Percentiles rank a stretch among this genome's conserved stretches.
Evolutionary conservation across 345 rosid genomes (phyloP).

Genomic region (Eucalyptus dawsonii): DNA sequence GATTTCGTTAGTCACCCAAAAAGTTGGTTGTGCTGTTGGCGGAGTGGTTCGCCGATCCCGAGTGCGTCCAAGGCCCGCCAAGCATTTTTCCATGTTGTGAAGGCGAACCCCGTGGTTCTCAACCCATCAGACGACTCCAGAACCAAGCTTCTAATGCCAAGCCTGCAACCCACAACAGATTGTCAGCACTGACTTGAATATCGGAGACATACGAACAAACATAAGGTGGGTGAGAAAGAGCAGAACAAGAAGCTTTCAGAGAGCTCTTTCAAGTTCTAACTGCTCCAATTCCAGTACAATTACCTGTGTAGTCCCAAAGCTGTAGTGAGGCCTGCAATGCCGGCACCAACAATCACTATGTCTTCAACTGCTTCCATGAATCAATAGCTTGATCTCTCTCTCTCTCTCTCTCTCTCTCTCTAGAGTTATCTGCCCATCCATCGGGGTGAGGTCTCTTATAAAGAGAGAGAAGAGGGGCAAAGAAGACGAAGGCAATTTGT

Average conservation of each 20-base stretch:
- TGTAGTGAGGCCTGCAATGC: constrained; percentile 51
- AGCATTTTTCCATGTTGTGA: constrained; percentile 42
- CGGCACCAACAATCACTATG: constrained; percentile 52
- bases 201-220: background rate
- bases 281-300: background rate
- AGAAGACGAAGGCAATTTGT: background rate
- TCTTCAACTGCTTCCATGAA: background rate
- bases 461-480: background rate
- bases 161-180: constrained; percentile 14
- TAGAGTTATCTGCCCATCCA: background rate
- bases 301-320: constrained; percentile 38
- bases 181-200: background rate
- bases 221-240: background rate
- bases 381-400: background rate
- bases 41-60: background rate
- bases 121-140: constrained; percentile 53
- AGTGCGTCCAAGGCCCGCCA: constrained; percentile 1
- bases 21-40: background rate
- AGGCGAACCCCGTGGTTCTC: constrained; percentile 47
- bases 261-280: background rate
- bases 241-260: background rate
- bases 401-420: background rate
- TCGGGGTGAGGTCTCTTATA: background rate
- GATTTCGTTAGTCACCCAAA: constrained; percentile 1
- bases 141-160: constrained; percentile 55